Conservation (phyloP, 352 stramenopile species). For the Blastocystis sp. region DNA sequence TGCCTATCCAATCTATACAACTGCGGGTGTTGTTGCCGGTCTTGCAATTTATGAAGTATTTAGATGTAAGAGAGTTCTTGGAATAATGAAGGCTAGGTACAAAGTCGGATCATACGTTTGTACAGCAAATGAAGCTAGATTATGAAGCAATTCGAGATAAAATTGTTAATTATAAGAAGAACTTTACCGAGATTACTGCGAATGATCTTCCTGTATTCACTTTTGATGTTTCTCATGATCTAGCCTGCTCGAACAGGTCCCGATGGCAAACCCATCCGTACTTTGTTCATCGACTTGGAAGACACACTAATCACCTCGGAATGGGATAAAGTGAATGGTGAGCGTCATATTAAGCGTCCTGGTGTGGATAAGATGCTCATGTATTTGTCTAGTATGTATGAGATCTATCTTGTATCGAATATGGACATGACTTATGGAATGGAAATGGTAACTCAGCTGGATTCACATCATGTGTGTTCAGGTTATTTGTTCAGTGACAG, state of each 20-base stretch:
- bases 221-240: neutral
- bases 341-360: neutral
- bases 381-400: slow-evolving; percentile 22
- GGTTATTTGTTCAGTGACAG: neutral
- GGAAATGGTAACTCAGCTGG: neutral
- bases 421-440: neutral
- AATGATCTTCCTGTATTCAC: neutral
- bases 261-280: neutral
- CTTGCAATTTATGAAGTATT: slow-evolving; percentile 4
- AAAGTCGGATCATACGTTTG: neutral
- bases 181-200: neutral
- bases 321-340: slow-evolving; percentile 5
- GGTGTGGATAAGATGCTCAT: slow-evolving; percentile 41
- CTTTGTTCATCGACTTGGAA: neutral
- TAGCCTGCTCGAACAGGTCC: neutral
- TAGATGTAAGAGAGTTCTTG: neutral
- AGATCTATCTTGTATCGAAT: neutral
- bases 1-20: neutral
- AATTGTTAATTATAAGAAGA: neutral
- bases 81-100: neutral
- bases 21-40: neutral
- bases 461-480: neutral
- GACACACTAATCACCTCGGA: neutral
- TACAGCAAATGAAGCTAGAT: slow-evolving; percentile 6
- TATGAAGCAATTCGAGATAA: neutral